A percentile compares a stretch with the other conserved stretches of the same genome.
phyloP scores from a whole-genome alignment of 352 stramenopile genomes.

The Peronospora destructor region DNA sequence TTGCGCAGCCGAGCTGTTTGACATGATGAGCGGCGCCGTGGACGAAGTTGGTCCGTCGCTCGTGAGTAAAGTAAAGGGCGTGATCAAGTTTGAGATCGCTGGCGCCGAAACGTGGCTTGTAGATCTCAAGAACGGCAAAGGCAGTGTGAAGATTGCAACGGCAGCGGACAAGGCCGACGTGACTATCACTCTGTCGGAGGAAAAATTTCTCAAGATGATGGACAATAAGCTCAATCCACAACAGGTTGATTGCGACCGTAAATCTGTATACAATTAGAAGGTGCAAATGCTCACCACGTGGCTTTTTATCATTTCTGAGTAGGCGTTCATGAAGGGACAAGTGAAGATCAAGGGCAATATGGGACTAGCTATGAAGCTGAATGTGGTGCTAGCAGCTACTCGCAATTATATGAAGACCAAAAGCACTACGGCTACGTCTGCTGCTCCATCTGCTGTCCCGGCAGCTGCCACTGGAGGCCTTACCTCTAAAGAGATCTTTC shows the following conservation, averaged over 20 bases:
- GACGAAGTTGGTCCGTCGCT: slow-evolving; percentile 62
- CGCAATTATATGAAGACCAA: slow-evolving; percentile 76
- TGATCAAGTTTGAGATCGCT: slow-evolving; percentile 77
- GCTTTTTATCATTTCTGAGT: slow-evolving; percentile 1
- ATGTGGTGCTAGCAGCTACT: slow-evolving; percentile 80
- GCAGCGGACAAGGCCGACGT: slow-evolving; percentile 62
- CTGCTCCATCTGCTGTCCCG: slow-evolving; percentile 6
- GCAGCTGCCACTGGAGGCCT: slow-evolving; percentile 23
- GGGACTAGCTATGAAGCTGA: slow-evolving; percentile 91
- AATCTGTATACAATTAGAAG: background rate
- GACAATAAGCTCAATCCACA: slow-evolving; percentile 89
- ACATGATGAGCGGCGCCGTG: slow-evolving; percentile 58
- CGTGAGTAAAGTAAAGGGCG: slow-evolving; percentile 67
- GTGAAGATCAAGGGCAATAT: slow-evolving; percentile 95
- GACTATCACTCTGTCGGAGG: slow-evolving; percentile 66
- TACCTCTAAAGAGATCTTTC: slow-evolving; percentile 69
- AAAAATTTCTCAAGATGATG: slow-evolving; percentile 74
- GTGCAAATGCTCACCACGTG: slow-evolving; percentile 3
- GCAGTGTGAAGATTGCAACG: slow-evolving; percentile 43
- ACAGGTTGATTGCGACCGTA: slow-evolving; percentile 20
- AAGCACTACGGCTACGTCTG: slow-evolving; percentile 18
- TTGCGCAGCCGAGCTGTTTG: slow-evolving; percentile 58
- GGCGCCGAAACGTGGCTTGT: slow-evolving; percentile 65
- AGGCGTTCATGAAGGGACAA: slow-evolving; percentile 91
- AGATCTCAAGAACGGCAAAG: slow-evolving; percentile 71